Base-by-base conservation (phyloP, 2,329 filamentous ascomycete species). In the Venturia carpophila region DNA sequence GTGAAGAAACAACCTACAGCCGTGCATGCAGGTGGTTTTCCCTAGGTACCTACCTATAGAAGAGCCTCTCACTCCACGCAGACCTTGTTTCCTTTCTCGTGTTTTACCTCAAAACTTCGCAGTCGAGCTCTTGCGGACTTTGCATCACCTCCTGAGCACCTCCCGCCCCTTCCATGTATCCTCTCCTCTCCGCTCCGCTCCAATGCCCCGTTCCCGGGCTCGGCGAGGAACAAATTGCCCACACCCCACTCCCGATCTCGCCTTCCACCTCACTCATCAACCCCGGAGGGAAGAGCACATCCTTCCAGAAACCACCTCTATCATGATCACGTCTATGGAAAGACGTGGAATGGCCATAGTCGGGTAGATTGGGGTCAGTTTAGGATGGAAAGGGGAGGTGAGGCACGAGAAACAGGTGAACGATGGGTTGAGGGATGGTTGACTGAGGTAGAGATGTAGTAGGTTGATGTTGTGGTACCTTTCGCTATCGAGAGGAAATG, bases 231-330 rank as follows among this genome's bases (percentile, higher is more conserved):
- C 21, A 65, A 7, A 41, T 43, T 58, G 19, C 62, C 62, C 30
- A 43, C 19, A 47, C 76, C 74, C 76, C 74, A 68, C 79, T 73
- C 52, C 76, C 75, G 60, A 80, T 68, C 73, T 77, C 80, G 69
- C 81, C 76, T 80, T 80, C 84, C 72, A 83, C 81, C 64, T 80
- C 77, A 63, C 74, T 73, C 21, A 70, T 68, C 37, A 75, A 73
- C n/a, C 60, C 60, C 19, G 60, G 60, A 1, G 60, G 60, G 13
- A 62, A n/a, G 17, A 39, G 60, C 6, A 62, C 60, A 62, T 34
- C 60, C 60, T n/a, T 11, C 19, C 60, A n/a, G 60, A 62, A 19
- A 42, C 47, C 37, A 24, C 37, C 34, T 62, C 73, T 6, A 75
- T 68, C 1, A 75, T 67, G 0, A 73, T 69, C 17, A 74, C 72